A percentile compares a stretch with the other conserved stretches of the same genome.
phyloP scores from a whole-genome alignment of 2,329 filamentous ascomycete species.

The Pseudocercospora musae region DNA sequence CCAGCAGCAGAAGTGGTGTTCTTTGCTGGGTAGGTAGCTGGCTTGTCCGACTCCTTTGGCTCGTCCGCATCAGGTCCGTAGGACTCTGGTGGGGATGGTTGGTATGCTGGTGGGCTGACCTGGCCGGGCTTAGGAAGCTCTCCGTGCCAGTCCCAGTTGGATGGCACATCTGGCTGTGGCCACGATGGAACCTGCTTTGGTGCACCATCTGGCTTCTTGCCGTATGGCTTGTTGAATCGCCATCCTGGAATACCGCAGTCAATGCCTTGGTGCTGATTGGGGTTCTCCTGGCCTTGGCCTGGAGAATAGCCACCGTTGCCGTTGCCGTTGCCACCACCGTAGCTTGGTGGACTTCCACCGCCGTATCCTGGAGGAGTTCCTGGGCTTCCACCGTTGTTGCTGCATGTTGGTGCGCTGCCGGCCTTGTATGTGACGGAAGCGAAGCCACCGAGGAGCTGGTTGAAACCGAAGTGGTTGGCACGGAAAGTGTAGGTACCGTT shows the following conservation, averaged over 20 bases:
- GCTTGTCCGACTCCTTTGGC: background rate
- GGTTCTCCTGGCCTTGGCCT: background rate
- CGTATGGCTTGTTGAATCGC: constrained; percentile 3
- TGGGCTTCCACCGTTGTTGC: background rate
- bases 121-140: background rate
- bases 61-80: background rate
- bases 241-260: constrained; percentile 4
- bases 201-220: background rate
- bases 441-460: constrained; percentile 16
- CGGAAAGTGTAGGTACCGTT: constrained; percentile 38
- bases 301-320: background rate
- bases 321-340: background rate
- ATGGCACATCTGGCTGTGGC: background rate
- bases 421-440: constrained; percentile 14
- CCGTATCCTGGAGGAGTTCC: background rate
- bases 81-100: background rate
- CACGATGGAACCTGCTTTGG: background rate
- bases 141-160: constrained; percentile 3
- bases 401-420: background rate
- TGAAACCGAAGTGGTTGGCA: constrained; percentile 13
- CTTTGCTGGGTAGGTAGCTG: constrained; percentile 1
- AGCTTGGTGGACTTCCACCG: background rate
- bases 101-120: background rate
- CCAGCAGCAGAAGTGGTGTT: background rate
- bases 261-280: background rate